phyloP scores from a whole-genome alignment of 2,329 filamentous ascomycete genomes.

The Polytolypa hystricis region DNA sequence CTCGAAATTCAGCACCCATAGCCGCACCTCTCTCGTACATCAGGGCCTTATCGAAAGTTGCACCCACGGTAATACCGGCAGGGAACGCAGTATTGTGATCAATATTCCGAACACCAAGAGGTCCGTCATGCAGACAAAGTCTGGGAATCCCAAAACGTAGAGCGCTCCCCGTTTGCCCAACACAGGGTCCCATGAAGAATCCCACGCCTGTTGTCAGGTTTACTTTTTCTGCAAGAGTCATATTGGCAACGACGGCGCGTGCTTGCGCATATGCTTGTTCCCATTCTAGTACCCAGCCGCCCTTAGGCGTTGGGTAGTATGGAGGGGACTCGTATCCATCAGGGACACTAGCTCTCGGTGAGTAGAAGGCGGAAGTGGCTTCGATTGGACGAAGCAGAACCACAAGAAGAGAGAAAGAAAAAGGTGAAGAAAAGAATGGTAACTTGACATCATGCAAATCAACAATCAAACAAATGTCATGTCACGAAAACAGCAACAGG shows the following conservation, averaged over 20 bases:
- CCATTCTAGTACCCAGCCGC: slow-evolving; percentile 62
- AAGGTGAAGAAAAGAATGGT: slow-evolving; percentile 1
- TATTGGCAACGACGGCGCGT: slow-evolving; percentile 54
- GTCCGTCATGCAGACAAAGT: slow-evolving; percentile 61
- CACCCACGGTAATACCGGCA: slow-evolving; percentile 64
- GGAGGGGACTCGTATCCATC: slow-evolving; percentile 31
- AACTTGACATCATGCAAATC: too few relatives aligned
- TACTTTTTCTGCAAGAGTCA: slow-evolving; percentile 72
- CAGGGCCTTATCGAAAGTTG: slow-evolving; percentile 62
- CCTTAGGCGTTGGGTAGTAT: slow-evolving; percentile 64
- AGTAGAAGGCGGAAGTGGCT: neutral
- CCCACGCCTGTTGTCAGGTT: slow-evolving; percentile 65
- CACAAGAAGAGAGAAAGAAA: slow-evolving; percentile 2
- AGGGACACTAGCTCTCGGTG: neutral
- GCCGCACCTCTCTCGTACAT: slow-evolving; percentile 58
- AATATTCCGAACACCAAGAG: slow-evolving; percentile 59
- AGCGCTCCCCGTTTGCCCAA: slow-evolving; percentile 66
- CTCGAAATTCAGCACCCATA: slow-evolving; percentile 59
- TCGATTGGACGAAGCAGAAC: neutral
- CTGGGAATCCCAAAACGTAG: slow-evolving; percentile 59
- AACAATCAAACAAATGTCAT: too few relatives aligned
- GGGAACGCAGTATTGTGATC: slow-evolving; percentile 70
- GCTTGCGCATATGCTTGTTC: slow-evolving; percentile 59
- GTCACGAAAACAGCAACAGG: too few relatives aligned
- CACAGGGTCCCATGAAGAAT: slow-evolving; percentile 61